Evolutionary conservation across 164 flowering plant genomes (phyloP).

Genomic region (Stephania yunnanensis): DNA sequence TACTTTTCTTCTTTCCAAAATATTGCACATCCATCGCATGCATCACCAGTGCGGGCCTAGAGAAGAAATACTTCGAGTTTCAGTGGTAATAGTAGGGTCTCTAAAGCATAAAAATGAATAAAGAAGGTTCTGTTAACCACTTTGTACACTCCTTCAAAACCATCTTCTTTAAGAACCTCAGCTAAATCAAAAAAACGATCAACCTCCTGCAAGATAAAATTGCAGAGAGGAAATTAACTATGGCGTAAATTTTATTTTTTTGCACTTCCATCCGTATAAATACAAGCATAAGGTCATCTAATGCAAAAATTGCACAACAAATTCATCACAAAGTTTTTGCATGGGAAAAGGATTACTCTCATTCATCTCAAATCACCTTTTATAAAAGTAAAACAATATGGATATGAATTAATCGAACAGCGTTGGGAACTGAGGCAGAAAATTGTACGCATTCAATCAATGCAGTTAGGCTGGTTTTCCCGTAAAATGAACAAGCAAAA

Average conservation of each 20-base stretch:
- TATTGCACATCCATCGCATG: conserved; percentile 86
- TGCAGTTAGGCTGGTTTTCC: neutral
- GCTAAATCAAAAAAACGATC: conserved; percentile 66
- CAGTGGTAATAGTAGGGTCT: neutral
- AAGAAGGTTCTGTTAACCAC: conserved; percentile 25
- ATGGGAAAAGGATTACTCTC: neutral
- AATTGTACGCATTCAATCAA: neutral
- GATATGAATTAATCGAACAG: neutral
- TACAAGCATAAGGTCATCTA: neutral
- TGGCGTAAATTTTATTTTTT: no score
- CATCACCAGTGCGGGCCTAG: conserved; percentile 88
- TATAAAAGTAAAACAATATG: neutral
- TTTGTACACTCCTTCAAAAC: conserved; percentile 72
- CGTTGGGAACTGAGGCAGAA: no score
- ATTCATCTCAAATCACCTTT: neutral
- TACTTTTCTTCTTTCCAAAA: conserved; percentile 79
- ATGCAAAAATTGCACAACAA: neutral
- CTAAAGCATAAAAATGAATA: neutral
- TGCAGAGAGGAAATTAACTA: neutral
- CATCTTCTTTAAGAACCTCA: conserved; percentile 45
- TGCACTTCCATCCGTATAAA: neutral
- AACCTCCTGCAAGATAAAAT: conserved; percentile 53
- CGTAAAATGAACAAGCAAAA: no score
- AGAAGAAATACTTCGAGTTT: conserved; percentile 2
- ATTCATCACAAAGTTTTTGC: neutral